Evolutionary conservation across 2,329 filamentous ascomycete species (phyloP), one percentile per base, ranked within the genome.

Genomic region (Colletotrichum sojae): DNA sequence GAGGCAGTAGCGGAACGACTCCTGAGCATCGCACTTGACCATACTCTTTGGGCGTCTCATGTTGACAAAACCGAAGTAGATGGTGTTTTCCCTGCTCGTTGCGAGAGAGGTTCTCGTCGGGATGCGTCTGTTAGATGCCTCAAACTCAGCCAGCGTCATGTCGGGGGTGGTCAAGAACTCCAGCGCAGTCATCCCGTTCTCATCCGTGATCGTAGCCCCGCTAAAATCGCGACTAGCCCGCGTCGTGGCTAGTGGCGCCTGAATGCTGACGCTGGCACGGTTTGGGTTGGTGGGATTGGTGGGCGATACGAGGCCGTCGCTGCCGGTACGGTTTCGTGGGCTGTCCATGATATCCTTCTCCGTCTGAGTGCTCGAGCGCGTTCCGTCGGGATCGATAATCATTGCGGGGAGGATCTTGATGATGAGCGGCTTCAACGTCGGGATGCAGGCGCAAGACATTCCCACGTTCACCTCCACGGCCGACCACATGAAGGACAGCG

Each of bases 381-480:
- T 84, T 51, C 82, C 82, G 69, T 87, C 77, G 0, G 84, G 84
- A 64, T 88, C 86, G 71, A 88, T 78, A 10, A 90, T 76, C 81
- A 89, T 87, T 20, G 83, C 79, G 2, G 88, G 88, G n/a, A 90
- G 79, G 60, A 90, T 84, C 68, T 85, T 85, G 72, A 93, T 88
- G 63, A 95, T 90, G 6, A 98, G 83, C 1, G 95, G 95, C 77
- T 98, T 98, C 71, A 98, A 83, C 0, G 92, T 95, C 9, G 95
- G 95, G n/a, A 98, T 92, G 75, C 94, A 97, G 49, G 92, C 95
- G 76, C 94, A 97, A 72, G 94, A 91, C 73, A 98, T 94, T 18
- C 94, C 95, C 1, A 97, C 85, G 73, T 97, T 96, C 76, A 97
- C 94, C 79, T 98, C 95, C 62, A 98, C 90, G 13, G 92, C 92